Evolutionary conservation across 331 rosid species (phyloP).

Genomic region (Pyracantha coccinea): DNA sequence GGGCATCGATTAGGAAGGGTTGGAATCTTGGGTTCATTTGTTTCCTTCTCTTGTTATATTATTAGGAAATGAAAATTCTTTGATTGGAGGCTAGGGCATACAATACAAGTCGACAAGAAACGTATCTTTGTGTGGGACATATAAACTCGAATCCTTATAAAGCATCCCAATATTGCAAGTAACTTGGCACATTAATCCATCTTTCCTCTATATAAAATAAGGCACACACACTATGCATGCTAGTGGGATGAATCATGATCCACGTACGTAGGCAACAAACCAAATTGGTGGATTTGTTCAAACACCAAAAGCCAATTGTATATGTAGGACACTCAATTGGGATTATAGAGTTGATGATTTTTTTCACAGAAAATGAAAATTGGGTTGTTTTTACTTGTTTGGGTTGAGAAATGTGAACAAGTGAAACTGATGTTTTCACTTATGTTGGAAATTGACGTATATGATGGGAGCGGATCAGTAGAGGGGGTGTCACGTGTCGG

Average conservation of each 20-base stretch:
- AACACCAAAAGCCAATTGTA: neutral
- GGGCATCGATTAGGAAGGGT: slow-evolving; percentile 1
- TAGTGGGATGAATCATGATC: neutral
- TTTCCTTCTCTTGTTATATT: neutral
- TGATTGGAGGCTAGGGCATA: neutral
- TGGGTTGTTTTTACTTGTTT: neutral
- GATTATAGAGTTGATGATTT: no score
- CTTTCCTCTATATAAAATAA: neutral
- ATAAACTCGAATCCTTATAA: slow-evolving; percentile 2
- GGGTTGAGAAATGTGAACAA: neutral
- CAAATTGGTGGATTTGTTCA: no score
- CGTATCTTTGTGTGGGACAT: slow-evolving; percentile 12
- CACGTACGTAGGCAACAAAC: neutral
- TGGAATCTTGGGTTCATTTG: slow-evolving; percentile 12
- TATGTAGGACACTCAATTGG: neutral
- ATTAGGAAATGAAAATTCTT: neutral
- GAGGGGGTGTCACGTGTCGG: no score
- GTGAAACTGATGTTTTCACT: no score
- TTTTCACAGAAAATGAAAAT: neutral
- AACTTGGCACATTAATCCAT: neutral
- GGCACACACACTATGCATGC: no score
- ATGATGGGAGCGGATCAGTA: no score
- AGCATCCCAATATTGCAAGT: slow-evolving; percentile 21
- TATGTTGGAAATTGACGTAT: neutral
- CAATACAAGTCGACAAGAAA: slow-evolving; percentile 15